Conservation (phyloP, 306 rosid species). For the Cicer yamashitae region DNA sequence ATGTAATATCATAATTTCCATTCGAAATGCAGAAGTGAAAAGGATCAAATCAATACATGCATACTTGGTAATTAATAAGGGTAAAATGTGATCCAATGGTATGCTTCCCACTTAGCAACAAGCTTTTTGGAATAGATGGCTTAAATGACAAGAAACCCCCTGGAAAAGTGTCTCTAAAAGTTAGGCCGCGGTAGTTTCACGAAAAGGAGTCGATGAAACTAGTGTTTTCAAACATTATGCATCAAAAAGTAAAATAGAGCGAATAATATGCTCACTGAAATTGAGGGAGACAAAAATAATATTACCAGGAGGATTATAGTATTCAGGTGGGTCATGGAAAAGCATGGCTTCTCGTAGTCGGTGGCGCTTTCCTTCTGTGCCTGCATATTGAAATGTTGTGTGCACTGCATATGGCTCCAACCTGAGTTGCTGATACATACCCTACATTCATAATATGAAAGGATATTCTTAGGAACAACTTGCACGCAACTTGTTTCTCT, state of each 20-base stretch:
- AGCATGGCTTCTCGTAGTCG: conserved; percentile 93
- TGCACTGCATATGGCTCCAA: conserved; percentile 95
- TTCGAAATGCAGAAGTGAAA: conserved; percentile 49
- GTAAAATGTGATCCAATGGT: conserved; percentile 74
- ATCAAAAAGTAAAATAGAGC: neutral
- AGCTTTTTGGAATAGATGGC: conserved; percentile 84
- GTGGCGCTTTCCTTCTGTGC: conserved; percentile 96
- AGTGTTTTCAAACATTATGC: conserved; percentile 7
- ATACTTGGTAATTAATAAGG: conserved; percentile 91
- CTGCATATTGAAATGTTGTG: conserved; percentile 90
- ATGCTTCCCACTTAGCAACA: conserved; percentile 75
- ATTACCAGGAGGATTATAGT: conserved; percentile 82
- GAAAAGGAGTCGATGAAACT: conserved; percentile 29
- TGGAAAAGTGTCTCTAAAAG: conserved; percentile 51
- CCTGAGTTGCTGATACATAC: conserved; percentile 83
- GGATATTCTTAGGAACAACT: conserved; percentile 36
- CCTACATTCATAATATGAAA: conserved; percentile 58
- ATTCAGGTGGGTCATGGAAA: conserved; percentile 87
- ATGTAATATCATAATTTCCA: conserved; percentile 33
- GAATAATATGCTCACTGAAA: conserved; percentile 31
- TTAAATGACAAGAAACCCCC: conserved; percentile 90
- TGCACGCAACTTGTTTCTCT: conserved; percentile 20
- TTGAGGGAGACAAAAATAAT: conserved; percentile 31
- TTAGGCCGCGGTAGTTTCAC: conserved; percentile 30
- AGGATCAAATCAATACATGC: conserved; percentile 55